phyloP scores from a whole-genome alignment of 108 stramenopile genomes.

The Conticribra weissflogii region DNA sequence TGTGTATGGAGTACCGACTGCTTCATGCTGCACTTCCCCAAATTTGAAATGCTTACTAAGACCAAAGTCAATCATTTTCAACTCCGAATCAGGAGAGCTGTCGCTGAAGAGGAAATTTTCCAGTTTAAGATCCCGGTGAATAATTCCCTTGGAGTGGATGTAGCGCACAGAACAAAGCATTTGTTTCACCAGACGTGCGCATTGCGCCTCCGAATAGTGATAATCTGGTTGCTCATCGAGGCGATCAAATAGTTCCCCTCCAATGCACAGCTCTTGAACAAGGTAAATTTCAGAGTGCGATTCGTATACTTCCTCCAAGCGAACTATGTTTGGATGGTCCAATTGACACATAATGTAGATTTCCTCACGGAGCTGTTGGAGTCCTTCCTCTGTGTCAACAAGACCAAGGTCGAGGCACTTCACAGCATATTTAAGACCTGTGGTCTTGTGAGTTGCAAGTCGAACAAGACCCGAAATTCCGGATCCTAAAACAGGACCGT shows the following conservation, averaged over 20 bases:
- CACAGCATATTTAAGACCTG: slow-evolving; percentile 80
- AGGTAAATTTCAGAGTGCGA: slow-evolving; percentile 71
- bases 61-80: slow-evolving; percentile 92
- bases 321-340: slow-evolving; percentile 90
- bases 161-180: slow-evolving; percentile 89
- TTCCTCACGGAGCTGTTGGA: slow-evolving; percentile 77
- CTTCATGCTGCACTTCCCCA: slow-evolving; percentile 72
- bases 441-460: slow-evolving; percentile 69
- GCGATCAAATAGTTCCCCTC: slow-evolving; percentile 88
- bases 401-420: slow-evolving; percentile 80
- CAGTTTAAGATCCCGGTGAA: slow-evolving; percentile 95
- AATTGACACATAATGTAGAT: slow-evolving; percentile 89
- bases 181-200: slow-evolving; percentile 81
- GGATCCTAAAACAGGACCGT: slow-evolving; percentile 75
- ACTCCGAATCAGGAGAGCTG: slow-evolving; percentile 50
- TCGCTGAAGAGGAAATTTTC: slow-evolving; percentile 64
- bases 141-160: slow-evolving; percentile 90
- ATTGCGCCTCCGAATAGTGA: slow-evolving; percentile 83
- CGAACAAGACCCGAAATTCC: slow-evolving; percentile 87
- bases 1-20: slow-evolving; percentile 89
- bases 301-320: slow-evolving; percentile 85
- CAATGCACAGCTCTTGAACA: slow-evolving; percentile 75
- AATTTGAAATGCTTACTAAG: slow-evolving; percentile 81
- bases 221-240: slow-evolving; percentile 81
- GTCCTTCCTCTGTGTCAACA: slow-evolving; percentile 61